Percentiles rank a stretch among this genome's conserved stretches.
Evolutionary conservation across 768 basidiomycete species (phyloP).

Genomic region (Kondoa malvinella): DNA sequence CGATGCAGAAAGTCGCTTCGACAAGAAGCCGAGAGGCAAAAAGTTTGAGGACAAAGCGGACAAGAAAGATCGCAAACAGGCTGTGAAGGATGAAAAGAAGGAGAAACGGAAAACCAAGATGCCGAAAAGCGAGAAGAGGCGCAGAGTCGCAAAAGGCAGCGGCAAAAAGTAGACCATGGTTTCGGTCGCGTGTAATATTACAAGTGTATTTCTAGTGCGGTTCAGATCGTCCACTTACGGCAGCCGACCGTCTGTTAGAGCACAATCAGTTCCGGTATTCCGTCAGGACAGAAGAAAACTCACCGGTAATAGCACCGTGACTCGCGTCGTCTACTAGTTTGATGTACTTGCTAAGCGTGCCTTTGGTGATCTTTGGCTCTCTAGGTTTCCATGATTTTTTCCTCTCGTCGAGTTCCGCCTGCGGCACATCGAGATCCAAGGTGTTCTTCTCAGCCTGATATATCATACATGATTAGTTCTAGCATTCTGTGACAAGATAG

Average conservation of each 20-base stretch:
- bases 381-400: constrained; percentile 62
- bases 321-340: constrained; percentile 79
- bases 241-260: no score
- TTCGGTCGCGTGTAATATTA: no score
- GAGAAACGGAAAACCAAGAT: constrained; percentile 85
- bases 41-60: constrained; percentile 78
- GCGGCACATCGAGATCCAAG: constrained; percentile 53
- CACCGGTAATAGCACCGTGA: constrained; percentile 68
- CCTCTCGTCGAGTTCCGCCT: constrained; percentile 60
- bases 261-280: no score
- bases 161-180: constrained; percentile 16
- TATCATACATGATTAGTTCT: background rate
- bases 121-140: constrained; percentile 88
- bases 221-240: no score
- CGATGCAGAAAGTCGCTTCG: constrained; percentile 29
- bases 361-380: constrained; percentile 55
- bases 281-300: no score
- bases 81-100: constrained; percentile 64
- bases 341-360: constrained; percentile 47
- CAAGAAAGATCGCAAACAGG: constrained; percentile 87
- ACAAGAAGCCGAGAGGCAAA: constrained; percentile 61
- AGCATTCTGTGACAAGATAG: background rate
- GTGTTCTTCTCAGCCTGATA: constrained; percentile 61
- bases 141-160: constrained; percentile 45
- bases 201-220: no score